phyloP scores from a whole-genome alignment of 106 monocot genomes.

The Amphibolis antarctica region DNA sequence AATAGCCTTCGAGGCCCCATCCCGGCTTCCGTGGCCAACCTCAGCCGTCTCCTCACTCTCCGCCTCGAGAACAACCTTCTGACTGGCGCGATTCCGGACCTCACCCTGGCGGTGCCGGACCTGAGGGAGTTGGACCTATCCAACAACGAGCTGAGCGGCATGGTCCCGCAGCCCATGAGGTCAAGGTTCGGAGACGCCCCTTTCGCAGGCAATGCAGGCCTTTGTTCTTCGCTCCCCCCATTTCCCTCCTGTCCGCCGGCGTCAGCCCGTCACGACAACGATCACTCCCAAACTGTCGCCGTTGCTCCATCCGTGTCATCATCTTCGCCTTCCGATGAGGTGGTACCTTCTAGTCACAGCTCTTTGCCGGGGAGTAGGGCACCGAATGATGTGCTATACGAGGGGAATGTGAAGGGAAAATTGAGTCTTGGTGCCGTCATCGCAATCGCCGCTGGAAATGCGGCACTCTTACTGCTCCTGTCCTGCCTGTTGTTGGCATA shows the following conservation, averaged over 20 bases:
- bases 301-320: slow-evolving; percentile 11
- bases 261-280: too few species aligned
- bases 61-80: slow-evolving; percentile 51
- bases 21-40: slow-evolving; percentile 20
- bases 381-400: background rate
- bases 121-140: slow-evolving; percentile 43
- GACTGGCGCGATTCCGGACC: slow-evolving; percentile 39
- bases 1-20: slow-evolving; percentile 43
- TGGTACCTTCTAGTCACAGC: slow-evolving; percentile 38
- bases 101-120: slow-evolving; percentile 16
- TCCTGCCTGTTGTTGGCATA: slow-evolving; percentile 13
- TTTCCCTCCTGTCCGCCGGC: slow-evolving; percentile 6
- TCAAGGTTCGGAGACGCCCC: slow-evolving; percentile 32
- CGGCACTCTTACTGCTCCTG: slow-evolving; percentile 20
- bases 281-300: too few species aligned
- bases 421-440: slow-evolving; percentile 28
- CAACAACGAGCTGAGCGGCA: slow-evolving; percentile 46
- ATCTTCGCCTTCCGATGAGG: slow-evolving; percentile 9
- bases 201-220: slow-evolving; percentile 36
- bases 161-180: slow-evolving; percentile 29
- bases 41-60: slow-evolving; percentile 45
- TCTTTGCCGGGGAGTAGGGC: slow-evolving; percentile 6
- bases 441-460: slow-evolving; percentile 24
- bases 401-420: slow-evolving; percentile 1
- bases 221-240: slow-evolving; percentile 38